Conservation (phyloP, 2,329 filamentous ascomycete species). For the Blastomyces parvus region DNA sequence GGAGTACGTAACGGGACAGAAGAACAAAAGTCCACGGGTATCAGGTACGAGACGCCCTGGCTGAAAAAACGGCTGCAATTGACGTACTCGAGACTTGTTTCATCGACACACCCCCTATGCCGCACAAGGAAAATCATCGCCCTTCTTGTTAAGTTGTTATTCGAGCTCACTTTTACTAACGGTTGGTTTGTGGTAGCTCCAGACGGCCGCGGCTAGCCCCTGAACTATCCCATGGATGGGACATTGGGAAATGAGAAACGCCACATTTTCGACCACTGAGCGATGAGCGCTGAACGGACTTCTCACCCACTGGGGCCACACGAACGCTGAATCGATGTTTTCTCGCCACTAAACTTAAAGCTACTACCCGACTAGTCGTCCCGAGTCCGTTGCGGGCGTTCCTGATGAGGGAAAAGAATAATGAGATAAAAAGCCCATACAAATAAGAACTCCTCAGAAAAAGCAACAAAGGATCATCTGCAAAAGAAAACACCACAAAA, state of each 20-base stretch:
- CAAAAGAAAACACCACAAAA: background rate
- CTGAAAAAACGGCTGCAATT: background rate
- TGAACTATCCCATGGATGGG: conserved; percentile 12
- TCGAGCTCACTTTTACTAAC: background rate
- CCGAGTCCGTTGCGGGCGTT: background rate
- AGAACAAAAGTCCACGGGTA: no score
- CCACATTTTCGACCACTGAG: conserved; percentile 13
- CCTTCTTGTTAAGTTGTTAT: no score
- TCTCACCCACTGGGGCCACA: background rate
- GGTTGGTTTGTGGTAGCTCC: background rate
- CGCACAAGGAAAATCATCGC: no score
- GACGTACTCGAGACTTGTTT: conserved; percentile 2
- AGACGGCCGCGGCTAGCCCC: conserved; percentile 5
- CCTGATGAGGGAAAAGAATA: background rate
- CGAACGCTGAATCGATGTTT: background rate
- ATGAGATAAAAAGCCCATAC: background rate
- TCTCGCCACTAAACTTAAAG: background rate
- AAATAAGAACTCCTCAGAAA: background rate
- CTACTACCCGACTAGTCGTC: background rate
- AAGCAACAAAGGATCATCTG: background rate
- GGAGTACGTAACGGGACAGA: no score
- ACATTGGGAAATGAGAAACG: conserved; percentile 19
- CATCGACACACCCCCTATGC: background rate
- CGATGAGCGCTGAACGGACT: background rate
- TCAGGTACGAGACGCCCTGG: background rate